Percentiles rank a stretch among this genome's conserved stretches.
Evolutionary conservation across 2,329 filamentous ascomycete species (phyloP).

Genomic region (Trichoderma sp.): DNA sequence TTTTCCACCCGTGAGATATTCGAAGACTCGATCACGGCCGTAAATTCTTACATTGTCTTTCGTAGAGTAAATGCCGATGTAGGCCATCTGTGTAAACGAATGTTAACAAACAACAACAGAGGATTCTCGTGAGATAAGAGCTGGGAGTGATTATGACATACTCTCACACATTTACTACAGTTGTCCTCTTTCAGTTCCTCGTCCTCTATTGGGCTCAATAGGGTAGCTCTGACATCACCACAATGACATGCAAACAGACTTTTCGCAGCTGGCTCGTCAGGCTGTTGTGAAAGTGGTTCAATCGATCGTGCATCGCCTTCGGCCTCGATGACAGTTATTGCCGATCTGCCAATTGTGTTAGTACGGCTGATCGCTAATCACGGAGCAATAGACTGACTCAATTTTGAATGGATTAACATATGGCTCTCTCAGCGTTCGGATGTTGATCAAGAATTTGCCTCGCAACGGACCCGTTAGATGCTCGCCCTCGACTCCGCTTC

Average conservation of each 20-base stretch:
- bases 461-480: constrained; percentile 26
- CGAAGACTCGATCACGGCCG: constrained; percentile 28
- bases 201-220: constrained; percentile 34
- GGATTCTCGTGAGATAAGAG: too few relatives aligned
- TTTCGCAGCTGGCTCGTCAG: neutral
- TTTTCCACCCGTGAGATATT: constrained; percentile 27
- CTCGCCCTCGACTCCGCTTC: constrained; percentile 28
- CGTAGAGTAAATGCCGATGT: constrained; percentile 31
- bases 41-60: constrained; percentile 30
- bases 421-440: constrained; percentile 25
- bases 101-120: neutral
- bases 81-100: constrained; percentile 25
- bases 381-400: constrained; percentile 19
- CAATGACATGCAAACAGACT: constrained; percentile 31
- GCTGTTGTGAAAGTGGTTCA: neutral
- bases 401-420: constrained; percentile 28
- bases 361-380: neutral
- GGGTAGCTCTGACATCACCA: constrained; percentile 25
- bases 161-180: constrained; percentile 36
- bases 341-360: neutral
- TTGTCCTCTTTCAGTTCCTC: constrained; percentile 43
- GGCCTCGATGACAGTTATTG: neutral
- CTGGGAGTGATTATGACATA: constrained; percentile 9
- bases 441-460: constrained; percentile 28
- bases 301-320: neutral